Base-by-base conservation (phyloP, 2,329 filamentous ascomycete species). In the Claviceps cyperi region DNA sequence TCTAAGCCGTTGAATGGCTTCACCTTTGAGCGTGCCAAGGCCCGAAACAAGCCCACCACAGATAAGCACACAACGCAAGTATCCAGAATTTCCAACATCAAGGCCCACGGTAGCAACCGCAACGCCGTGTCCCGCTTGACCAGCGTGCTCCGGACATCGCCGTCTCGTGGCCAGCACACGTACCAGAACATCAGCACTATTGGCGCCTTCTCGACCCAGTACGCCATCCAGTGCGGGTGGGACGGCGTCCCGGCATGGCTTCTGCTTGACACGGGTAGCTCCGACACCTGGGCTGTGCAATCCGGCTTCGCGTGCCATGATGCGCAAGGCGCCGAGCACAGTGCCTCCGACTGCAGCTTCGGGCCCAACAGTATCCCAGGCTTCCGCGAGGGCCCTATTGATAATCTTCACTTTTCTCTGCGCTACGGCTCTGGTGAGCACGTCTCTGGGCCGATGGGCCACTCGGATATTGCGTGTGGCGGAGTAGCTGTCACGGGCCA, bases 191-290 rank as follows among this genome's bases (percentile, higher is more conserved):
- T 69, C 47, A 65, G 61, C 14, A 59, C 62, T n/a, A 56, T 68
- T 2, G 63, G 64, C 2, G 57, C 61, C 13, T 67, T 63, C 46
- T 69, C 67, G 5, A 70, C 68, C 2, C 67, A 70, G 48, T 71
- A 71, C 48, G 67, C 65, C 50, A 60, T 71, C 43, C 58, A 68
- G 45, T 69, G 68, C 44, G 56, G 50, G 4, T 71, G 68, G 68
- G 67, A 70, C 37, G 61, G 60, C 15, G 58, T 58, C 7, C 62
- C 64, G 0, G 56, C 69, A 32, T 68, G 65, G 62, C 57, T 77
- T 28, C 56, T 74, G 13, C 62, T 77, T 45, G 73, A 76, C 55
- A 75, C 73, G 0, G 73, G 71, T 22, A 75, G 72, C 56, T 68
- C 72, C 21, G 74, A 77, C 53, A 76, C 73, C 1, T 77, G 73